Base-by-base conservation (phyloP, 1,139 yeast species). In the Eremothecium gossypii region DNA sequence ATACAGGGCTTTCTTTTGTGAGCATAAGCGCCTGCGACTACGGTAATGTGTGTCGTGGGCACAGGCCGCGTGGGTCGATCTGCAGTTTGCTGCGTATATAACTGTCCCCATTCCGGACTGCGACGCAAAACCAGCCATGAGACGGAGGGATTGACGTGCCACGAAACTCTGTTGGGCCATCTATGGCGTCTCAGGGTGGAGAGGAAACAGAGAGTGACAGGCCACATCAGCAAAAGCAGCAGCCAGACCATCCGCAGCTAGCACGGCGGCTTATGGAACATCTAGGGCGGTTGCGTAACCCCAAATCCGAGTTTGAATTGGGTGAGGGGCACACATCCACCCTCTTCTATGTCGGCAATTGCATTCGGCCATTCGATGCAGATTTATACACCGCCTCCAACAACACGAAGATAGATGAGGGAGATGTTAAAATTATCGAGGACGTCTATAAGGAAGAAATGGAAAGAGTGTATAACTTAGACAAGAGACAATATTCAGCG, bases 241-340 rank as follows among this genome's bases (percentile, higher is more conserved):
- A 10, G 14, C 11, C 35, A 7, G 13, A 10, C 12, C n/a, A 6
- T 14, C 13, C 20, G 6, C 35, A 32, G 35, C 8, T 32, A 10
- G 35, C 35, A 4, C 4, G 17, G 20, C 12, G 17, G n/a, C 12
- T 32, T 14, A 32, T 5, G 13, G 31, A 32, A 10, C 35, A 32
- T 7, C 20, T 32, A 11, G 4, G 20, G 8, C 4, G 35, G 17
- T 17, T 32, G 5, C 13, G 35, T 11, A 7, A 32, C 7, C 35
- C 35, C 13, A 32, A 13, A 32, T n/a, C 35, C n/a, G 35, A 32
- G 7, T 12, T 32, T 7, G 13, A n/a, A n/a, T 32, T 32, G 20
- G 35, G 35, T 14, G 35, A 32, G 17, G 35, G 35, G 35, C 35
- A 32, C 17, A 32, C 35, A 12, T 32, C 35, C 7, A 32, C 3